Evolutionary conservation across 1,139 yeast genomes (phyloP).

Genomic region (Pneumocystis canis): DNA sequence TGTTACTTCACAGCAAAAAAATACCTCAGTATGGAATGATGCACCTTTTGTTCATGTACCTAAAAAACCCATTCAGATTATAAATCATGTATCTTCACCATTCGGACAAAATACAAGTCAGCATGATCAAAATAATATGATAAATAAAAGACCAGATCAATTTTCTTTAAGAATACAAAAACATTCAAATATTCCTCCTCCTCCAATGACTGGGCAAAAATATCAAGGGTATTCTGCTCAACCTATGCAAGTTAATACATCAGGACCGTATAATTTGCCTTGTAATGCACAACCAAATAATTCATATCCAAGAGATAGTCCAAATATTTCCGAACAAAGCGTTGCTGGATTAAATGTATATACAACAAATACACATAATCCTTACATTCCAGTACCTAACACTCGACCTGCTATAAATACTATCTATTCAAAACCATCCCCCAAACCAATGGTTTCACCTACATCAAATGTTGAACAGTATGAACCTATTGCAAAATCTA

Average conservation of each 20-base stretch:
- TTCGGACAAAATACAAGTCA: background rate
- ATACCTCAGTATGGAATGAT: slow-evolving; percentile 88
- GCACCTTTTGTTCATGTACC: slow-evolving; percentile 40
- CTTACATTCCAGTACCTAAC: slow-evolving; percentile 9
- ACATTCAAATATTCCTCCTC: slow-evolving; percentile 15
- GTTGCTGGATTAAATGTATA: background rate
- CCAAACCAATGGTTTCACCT: slow-evolving; percentile 6
- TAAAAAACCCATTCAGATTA: background rate
- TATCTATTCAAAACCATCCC: slow-evolving; percentile 8
- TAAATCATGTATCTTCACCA: slow-evolving; percentile 1
- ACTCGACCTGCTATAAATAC: background rate
- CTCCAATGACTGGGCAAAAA: slow-evolving; percentile 16
- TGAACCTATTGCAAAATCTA: slow-evolving; percentile 12
- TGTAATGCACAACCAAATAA: slow-evolving; percentile 9
- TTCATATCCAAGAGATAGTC: background rate
- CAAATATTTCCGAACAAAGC: background rate
- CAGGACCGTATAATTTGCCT: slow-evolving; percentile 3
- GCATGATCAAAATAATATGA: background rate
- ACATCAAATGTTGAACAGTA: slow-evolving; percentile 1
- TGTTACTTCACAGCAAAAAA: slow-evolving; percentile 31
- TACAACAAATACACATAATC: background rate
- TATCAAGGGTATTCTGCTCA: slow-evolving; percentile 17
- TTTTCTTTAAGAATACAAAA: slow-evolving; percentile 17
- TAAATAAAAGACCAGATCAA: background rate
- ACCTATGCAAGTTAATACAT: slow-evolving; percentile 15